Conservation (phyloP, 2,329 filamentous ascomycete genomes). For the Delphinella strobiligena region DNA sequence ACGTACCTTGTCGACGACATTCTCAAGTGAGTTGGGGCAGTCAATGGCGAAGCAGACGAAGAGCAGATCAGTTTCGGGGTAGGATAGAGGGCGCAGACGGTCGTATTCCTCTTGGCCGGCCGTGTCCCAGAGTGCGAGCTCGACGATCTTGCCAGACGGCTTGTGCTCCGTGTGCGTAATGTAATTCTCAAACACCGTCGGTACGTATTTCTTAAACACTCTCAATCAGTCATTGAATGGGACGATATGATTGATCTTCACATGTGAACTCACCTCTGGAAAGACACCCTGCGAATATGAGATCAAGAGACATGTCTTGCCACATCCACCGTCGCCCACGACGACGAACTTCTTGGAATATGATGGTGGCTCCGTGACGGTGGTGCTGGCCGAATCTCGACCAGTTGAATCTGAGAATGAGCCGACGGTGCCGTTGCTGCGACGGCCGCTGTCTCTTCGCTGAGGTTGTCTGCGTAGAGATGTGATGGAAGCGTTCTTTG, state of each 20-base stretch:
- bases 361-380: conserved; percentile 77
- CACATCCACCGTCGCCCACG: conserved; percentile 93
- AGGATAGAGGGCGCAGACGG: conserved; percentile 84
- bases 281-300: conserved; percentile 99
- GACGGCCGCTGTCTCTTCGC: conserved; percentile 45
- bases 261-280: conserved; percentile 63
- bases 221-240: too few species aligned
- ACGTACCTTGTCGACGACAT: conserved; percentile 93
- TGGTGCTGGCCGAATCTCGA: conserved; percentile 66
- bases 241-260: too few species aligned
- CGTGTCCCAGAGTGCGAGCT: conserved; percentile 96
- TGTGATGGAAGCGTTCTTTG: conserved; percentile 6
- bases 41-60: conserved; percentile 99
- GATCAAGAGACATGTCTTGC: conserved; percentile 96
- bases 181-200: conserved; percentile 99
- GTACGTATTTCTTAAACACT: conserved; percentile 99
- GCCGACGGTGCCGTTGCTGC: conserved; percentile 83
- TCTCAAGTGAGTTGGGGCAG: conserved; percentile 94
- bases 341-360: conserved; percentile 99
- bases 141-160: conserved; percentile 81
- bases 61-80: conserved; percentile 93
- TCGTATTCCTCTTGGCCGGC: conserved; percentile 98
- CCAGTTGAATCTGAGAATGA: conserved; percentile 56
- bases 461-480: conserved; percentile 23
- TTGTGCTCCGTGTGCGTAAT: conserved; percentile 92